phyloP scores from a whole-genome alignment of 2,329 filamentous ascomycete species.

The Colletotrichum tanaceti region DNA sequence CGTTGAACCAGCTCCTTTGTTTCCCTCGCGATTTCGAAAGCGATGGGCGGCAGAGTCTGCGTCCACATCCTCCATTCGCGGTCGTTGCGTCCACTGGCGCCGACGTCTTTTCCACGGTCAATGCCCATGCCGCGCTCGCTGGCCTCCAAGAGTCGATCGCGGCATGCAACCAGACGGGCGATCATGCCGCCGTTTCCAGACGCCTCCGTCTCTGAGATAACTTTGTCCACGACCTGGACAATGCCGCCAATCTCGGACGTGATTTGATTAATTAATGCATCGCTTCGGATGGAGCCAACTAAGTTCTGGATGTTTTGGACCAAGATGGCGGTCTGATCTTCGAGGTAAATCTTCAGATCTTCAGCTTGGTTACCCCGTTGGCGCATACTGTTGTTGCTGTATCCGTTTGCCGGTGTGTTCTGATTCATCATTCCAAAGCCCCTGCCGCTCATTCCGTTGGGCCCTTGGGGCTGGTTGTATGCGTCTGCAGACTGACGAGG shows the following conservation, averaged over 20 bases:
- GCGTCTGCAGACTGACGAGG: slow-evolving; percentile 68
- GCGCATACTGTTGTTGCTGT: slow-evolving; percentile 50
- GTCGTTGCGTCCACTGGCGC: slow-evolving; percentile 61
- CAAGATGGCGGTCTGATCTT: slow-evolving; percentile 83
- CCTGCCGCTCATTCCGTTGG: slow-evolving; percentile 47
- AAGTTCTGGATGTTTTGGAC: slow-evolving; percentile 86
- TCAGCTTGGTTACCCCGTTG: slow-evolving; percentile 57
- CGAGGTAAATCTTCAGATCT: slow-evolving; percentile 77
- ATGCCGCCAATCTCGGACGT: slow-evolving; percentile 78
- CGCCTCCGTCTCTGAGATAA: slow-evolving; percentile 73
- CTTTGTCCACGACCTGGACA: slow-evolving; percentile 75
- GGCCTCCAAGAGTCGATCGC: slow-evolving; percentile 73
- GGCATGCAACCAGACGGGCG: slow-evolving; percentile 70
- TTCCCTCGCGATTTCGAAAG: slow-evolving; percentile 87
- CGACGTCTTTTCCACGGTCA: slow-evolving; percentile 70
- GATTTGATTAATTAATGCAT: slow-evolving; percentile 73
- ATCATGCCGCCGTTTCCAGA: slow-evolving; percentile 65
- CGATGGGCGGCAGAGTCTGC: slow-evolving; percentile 80
- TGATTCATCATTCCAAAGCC: slow-evolving; percentile 52
- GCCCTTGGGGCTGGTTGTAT: slow-evolving; percentile 50
- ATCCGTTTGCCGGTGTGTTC: slow-evolving; percentile 53
- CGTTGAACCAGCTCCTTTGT: slow-evolving; percentile 75
- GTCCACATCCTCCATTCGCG: slow-evolving; percentile 73
- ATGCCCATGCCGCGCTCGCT: slow-evolving; percentile 71
- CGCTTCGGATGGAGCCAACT: slow-evolving; percentile 76